A percentile compares a stretch with the other conserved stretches of the same genome.
Conservation (phyloP, 2,329 filamentous ascomycete species). For the Aureobasidium sp. region DNA sequence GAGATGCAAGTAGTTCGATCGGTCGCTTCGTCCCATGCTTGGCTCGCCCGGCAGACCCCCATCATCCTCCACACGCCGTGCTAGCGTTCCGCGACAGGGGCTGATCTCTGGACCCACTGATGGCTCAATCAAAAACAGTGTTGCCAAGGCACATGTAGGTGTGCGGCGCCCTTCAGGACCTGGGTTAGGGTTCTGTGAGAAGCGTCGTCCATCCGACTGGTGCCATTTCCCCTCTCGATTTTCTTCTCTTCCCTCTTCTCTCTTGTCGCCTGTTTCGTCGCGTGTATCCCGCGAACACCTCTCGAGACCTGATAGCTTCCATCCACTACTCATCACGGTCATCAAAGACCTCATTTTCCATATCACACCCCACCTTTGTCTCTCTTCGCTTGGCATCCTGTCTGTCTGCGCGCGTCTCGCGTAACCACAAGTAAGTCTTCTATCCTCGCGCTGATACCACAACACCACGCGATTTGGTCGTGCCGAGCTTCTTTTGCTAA, state of each 20-base stretch:
- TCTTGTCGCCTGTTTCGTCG: conserved; percentile 12
- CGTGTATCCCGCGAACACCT: not conserved
- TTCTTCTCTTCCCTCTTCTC: conserved; percentile 12
- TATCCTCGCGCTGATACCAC: not conserved
- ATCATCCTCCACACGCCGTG: not conserved
- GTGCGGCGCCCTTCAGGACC: not conserved
- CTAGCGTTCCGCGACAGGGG: not conserved
- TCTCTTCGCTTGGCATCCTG: conserved; percentile 11
- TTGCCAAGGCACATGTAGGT: not conserved
- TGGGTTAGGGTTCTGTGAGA: conserved; percentile 11
- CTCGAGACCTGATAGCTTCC: not conserved
- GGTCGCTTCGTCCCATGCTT: not conserved
- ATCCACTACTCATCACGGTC: not conserved
- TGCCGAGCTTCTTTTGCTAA: not conserved
- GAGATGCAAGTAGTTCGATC: not conserved
- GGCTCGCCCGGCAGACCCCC: not conserved
- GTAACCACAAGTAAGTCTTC: conserved; percentile 1
- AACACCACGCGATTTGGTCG: not conserved
- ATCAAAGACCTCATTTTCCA: not conserved
- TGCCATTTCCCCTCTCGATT: conserved; percentile 11
- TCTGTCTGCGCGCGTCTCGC: conserved; percentile 13
- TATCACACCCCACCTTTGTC: conserved; percentile 2
- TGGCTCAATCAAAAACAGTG: conserved; percentile 3
- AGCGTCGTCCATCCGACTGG: conserved; percentile 8
- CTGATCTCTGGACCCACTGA: not conserved